A percentile compares a stretch with the other conserved stretches of the same genome.
Conservation (phyloP, 2,329 filamentous ascomycete genomes). For the Colletotrichum sansevieriae region DNA sequence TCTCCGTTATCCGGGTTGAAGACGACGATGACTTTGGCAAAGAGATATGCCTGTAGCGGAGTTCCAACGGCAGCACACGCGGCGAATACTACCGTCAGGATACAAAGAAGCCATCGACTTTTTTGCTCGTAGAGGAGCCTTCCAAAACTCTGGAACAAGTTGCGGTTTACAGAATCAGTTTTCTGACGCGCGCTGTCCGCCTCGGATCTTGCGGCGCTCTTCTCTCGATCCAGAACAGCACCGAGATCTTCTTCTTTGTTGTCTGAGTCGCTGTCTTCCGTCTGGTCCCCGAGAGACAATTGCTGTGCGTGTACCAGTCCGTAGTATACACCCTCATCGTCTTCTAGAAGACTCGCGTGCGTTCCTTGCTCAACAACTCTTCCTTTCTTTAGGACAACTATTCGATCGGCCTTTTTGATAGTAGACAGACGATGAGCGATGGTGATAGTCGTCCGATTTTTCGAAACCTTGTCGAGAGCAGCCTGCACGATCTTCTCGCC, state of each 20-base stretch:
- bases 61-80: conserved; percentile 59
- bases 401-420: conserved; percentile 82
- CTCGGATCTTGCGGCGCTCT: conserved; percentile 59
- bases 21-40: conserved; percentile 65
- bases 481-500: conserved; percentile 73
- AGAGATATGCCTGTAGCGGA: conserved; percentile 67
- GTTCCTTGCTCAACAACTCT: conserved; percentile 79
- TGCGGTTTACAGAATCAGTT: conserved; percentile 55
- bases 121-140: conserved; percentile 69
- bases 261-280: conserved; percentile 53
- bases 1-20: conserved; percentile 55
- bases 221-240: conserved; percentile 57
- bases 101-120: conserved; percentile 63
- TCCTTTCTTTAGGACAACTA: conserved; percentile 81
- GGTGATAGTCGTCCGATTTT: conserved; percentile 76
- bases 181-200: conserved; percentile 45
- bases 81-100: conserved; percentile 61
- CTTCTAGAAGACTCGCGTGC: conserved; percentile 76
- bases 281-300: conserved; percentile 65
- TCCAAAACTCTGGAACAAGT: conserved; percentile 67
- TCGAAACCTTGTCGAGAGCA: conserved; percentile 71
- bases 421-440: conserved; percentile 83
- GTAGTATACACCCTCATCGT: conserved; percentile 73
- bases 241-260: conserved; percentile 57
- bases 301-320: conserved; percentile 75